Evolutionary conservation across 768 basidiomycete species (phyloP).

Genomic region (Kwoniella newhampshirensis): DNA sequence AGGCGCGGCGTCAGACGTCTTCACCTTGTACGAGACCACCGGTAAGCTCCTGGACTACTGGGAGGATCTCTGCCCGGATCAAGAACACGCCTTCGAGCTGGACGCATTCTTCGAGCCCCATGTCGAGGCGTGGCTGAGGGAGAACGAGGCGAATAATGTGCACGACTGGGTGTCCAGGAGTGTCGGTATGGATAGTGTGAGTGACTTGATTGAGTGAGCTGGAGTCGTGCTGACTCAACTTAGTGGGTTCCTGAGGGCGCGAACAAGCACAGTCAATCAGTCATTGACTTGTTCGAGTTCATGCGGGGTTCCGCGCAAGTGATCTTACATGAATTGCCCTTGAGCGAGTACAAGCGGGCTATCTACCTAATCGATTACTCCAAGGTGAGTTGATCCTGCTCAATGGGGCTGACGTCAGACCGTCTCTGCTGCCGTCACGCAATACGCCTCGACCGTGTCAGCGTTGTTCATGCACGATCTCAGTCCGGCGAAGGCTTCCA

Average conservation of each 20-base stretch:
- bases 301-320: slow-evolving; percentile 41
- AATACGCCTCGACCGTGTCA: slow-evolving; percentile 49
- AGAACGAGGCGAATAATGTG: slow-evolving; percentile 45
- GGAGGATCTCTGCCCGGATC: slow-evolving; percentile 47
- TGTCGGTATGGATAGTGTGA: slow-evolving; percentile 50
- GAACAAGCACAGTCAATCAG: slow-evolving; percentile 48
- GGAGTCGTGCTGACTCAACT: not conserved
- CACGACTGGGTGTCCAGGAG: slow-evolving; percentile 52
- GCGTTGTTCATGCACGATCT: slow-evolving; percentile 49
- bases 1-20: slow-evolving; percentile 43
- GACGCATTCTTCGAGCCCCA: slow-evolving; percentile 53
- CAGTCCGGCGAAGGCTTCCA: slow-evolving; percentile 26
- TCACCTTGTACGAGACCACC: slow-evolving; percentile 46
- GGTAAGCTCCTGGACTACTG: slow-evolving; percentile 40
- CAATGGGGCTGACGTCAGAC: slow-evolving; percentile 25
- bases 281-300: slow-evolving; percentile 52
- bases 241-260: slow-evolving; percentile 52
- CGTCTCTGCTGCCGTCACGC: slow-evolving; percentile 41
- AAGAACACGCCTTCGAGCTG: slow-evolving; percentile 49
- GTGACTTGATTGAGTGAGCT: slow-evolving; percentile 10
- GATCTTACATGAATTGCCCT: slow-evolving; percentile 46
- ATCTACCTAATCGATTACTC: slow-evolving; percentile 52
- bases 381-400: slow-evolving; percentile 33
- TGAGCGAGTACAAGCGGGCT: slow-evolving; percentile 49
- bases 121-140: slow-evolving; percentile 48